phyloP scores from a whole-genome alignment of 108 stramenopile genomes.

The Skeletonema grethae region DNA sequence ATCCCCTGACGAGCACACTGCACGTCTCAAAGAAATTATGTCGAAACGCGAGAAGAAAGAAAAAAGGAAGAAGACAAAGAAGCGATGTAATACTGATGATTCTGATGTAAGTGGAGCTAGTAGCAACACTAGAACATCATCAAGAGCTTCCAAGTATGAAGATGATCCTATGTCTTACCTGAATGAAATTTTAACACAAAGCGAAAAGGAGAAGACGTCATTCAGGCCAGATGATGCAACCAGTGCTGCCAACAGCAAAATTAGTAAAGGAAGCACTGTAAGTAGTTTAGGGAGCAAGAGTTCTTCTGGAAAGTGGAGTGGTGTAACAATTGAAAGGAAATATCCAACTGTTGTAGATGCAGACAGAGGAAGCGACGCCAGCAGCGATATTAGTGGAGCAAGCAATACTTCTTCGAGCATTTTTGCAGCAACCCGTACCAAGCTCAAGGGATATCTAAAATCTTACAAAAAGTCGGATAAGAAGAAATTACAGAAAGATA shows the following conservation, averaged over 20 bases:
- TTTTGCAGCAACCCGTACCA: background rate
- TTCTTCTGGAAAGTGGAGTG: background rate
- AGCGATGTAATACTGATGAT: background rate
- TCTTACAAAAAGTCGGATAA: background rate
- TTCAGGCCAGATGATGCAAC: too few species aligned
- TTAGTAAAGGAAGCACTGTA: too few species aligned
- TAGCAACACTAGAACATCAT: background rate
- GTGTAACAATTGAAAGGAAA: background rate
- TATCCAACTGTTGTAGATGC: background rate
- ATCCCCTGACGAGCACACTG: background rate
- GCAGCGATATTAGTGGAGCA: background rate
- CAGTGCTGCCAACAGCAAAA: too few species aligned
- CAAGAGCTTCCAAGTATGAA: too few species aligned
- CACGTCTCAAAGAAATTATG: conserved; percentile 1
- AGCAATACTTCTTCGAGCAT: background rate
- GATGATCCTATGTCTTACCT: too few species aligned
- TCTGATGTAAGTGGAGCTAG: background rate
- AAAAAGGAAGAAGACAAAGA: background rate
- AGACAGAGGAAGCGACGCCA: background rate
- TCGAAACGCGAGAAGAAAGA: background rate
- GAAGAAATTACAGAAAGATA: background rate
- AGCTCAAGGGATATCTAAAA: background rate
- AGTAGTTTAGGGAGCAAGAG: too few species aligned
- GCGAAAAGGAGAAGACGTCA: too few species aligned
- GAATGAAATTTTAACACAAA: too few species aligned